phyloP scores from a whole-genome alignment of 2,329 filamentous ascomycete species.

The Biscogniauxia sp. region DNA sequence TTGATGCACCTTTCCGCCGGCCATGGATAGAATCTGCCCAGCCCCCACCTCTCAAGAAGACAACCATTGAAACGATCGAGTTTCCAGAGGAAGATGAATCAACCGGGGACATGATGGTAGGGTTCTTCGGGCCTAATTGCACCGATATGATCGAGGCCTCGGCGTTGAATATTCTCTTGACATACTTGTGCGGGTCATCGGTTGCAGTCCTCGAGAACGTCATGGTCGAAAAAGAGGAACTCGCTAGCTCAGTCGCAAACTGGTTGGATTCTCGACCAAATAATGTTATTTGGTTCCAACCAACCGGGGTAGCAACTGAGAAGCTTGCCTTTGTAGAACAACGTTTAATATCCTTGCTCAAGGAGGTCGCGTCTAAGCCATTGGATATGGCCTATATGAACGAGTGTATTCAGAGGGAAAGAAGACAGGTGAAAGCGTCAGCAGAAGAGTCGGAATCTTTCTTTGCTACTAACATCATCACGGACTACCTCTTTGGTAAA shows the following conservation, averaged over 20 bases:
- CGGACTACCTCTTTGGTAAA: slow-evolving; percentile 86
- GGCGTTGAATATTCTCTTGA: slow-evolving; percentile 75
- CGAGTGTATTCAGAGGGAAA: slow-evolving; percentile 81
- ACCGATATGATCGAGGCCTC: slow-evolving; percentile 65
- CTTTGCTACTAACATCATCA: slow-evolving; percentile 83
- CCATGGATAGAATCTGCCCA: slow-evolving; percentile 90
- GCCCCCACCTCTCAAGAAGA: slow-evolving; percentile 69
- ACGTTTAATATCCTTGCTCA: slow-evolving; percentile 78
- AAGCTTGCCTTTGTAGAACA: slow-evolving; percentile 82
- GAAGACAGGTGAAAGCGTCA: slow-evolving; percentile 76
- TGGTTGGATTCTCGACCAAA: slow-evolving; percentile 77
- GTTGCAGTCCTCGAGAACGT: slow-evolving; percentile 89
- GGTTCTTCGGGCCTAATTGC: slow-evolving; percentile 82
- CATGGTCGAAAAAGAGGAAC: slow-evolving; percentile 88
- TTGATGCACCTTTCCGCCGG: slow-evolving; percentile 72
- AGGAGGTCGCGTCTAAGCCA: slow-evolving; percentile 74
- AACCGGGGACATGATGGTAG: slow-evolving; percentile 81
- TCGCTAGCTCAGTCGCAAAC: slow-evolving; percentile 82
- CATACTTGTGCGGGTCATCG: slow-evolving; percentile 89
- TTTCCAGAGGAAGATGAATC: slow-evolving; percentile 98
- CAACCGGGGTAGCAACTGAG: slow-evolving; percentile 82
- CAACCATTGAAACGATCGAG: slow-evolving; percentile 73
- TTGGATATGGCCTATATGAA: slow-evolving; percentile 88
- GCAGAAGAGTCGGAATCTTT: slow-evolving; percentile 79
- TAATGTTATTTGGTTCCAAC: slow-evolving; percentile 79